A percentile compares a stretch with the other conserved stretches of the same genome.
Evolutionary conservation across 164 flowering plant genomes (phyloP).

Genomic region (Saururus chinensis): DNA sequence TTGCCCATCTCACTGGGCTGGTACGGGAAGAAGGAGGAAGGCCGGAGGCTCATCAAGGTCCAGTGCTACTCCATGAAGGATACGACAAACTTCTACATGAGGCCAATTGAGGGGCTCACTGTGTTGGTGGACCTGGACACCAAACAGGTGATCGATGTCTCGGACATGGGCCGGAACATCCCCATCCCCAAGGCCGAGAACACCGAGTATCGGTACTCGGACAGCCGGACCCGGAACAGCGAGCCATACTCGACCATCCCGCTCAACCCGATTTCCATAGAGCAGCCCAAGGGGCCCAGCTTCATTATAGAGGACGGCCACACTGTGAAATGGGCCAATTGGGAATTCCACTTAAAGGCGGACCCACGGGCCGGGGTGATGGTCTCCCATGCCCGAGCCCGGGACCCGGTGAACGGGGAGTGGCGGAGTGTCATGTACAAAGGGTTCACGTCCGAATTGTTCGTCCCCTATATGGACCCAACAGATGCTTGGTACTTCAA

Average conservation of each 20-base stretch:
- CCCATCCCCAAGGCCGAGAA: conserved; percentile 53
- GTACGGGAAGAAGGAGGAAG: conserved; percentile 65
- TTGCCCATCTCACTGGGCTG: conserved; percentile 76
- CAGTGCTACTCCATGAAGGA: conserved; percentile 73
- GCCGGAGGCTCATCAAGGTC: conserved; percentile 55
- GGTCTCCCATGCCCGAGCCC: conserved; percentile 50
- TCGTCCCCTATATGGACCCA: conserved; percentile 76
- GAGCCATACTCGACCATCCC: conserved; percentile 9
- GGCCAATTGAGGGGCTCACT: conserved; percentile 89
- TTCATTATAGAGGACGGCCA: conserved; percentile 56
- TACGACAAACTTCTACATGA: conserved; percentile 88
- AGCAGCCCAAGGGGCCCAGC: conserved; percentile 60
- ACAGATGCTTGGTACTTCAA: conserved; percentile 54
- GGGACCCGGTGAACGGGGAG: conserved; percentile 39
- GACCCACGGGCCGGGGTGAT: conserved; percentile 83
- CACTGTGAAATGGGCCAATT: conserved; percentile 79
- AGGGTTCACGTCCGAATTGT: conserved; percentile 59
- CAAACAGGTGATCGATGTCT: conserved; percentile 45
- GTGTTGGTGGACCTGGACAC: conserved; percentile 68
- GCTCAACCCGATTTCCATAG: conserved; percentile 51
- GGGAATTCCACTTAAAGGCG: conserved; percentile 92
- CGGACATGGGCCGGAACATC: conserved; percentile 39
- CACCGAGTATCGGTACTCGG: not conserved
- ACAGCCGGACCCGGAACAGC: not conserved
- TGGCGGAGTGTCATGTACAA: conserved; percentile 55